phyloP scores from a whole-genome alignment of 1,139 yeast genomes.

The Tardiomyces blankii region DNA sequence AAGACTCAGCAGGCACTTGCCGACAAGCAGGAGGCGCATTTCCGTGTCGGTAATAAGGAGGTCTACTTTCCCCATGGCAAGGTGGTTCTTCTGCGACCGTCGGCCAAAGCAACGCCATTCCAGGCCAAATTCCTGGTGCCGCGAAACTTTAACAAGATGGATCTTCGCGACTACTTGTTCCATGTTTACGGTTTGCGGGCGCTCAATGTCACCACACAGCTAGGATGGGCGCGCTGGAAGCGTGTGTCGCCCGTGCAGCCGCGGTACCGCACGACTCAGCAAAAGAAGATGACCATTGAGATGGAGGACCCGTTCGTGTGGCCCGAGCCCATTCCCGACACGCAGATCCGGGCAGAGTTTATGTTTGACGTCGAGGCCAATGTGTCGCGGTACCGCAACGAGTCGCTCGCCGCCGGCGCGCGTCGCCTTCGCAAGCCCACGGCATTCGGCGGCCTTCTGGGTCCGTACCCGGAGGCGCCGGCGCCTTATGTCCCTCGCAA shows the following conservation, averaged over 20 bases:
- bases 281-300: conserved; percentile 89
- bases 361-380: conserved; percentile 17
- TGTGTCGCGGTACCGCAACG: conserved; percentile 15
- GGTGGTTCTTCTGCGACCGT: conserved; percentile 68
- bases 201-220: conserved; percentile 74
- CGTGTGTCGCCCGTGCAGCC: conserved; percentile 54
- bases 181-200: conserved; percentile 83
- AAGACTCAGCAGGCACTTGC: background rate
- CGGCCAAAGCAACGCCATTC: conserved; percentile 90
- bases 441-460: conserved; percentile 70
- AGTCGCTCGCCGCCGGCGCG: conserved; percentile 27
- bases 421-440: conserved; percentile 43
- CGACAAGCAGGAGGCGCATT: conserved; percentile 45
- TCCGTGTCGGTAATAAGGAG: conserved; percentile 61
- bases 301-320: conserved; percentile 89
- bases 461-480: conserved; percentile 55
- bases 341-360: conserved; percentile 25
- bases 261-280: conserved; percentile 69
- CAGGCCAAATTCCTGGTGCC: conserved; percentile 95
- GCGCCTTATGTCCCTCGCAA: conserved; percentile 57
- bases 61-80: conserved; percentile 79
- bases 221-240: conserved; percentile 60
- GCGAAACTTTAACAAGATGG: conserved; percentile 79
- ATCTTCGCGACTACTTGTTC: conserved; percentile 82
- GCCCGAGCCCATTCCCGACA: conserved; percentile 53